phyloP scores from a whole-genome alignment of 345 rosid species.

The Corymbia maculata region DNA sequence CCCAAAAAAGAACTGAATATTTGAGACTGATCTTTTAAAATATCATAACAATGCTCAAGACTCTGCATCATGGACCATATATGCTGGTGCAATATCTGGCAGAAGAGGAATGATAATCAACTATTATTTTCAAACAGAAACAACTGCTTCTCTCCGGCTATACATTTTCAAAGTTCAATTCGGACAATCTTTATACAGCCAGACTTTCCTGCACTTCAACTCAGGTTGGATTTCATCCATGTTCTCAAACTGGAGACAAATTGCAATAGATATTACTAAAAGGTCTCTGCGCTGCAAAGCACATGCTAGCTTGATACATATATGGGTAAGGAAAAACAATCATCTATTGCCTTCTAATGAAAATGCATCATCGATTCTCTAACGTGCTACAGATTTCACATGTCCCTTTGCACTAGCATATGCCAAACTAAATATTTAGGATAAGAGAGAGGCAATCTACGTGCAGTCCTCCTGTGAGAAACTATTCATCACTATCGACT shows the following conservation, averaged over 20 bases:
- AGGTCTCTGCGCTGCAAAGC: background rate
- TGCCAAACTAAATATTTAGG: no score
- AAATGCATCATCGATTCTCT: background rate
- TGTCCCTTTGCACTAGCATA: no score
- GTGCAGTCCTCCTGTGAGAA: no score
- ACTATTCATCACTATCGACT: no score
- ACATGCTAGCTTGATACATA: background rate
- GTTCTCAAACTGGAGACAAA: no score
- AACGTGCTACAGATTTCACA: background rate
- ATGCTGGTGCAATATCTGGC: background rate
- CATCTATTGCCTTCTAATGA: background rate
- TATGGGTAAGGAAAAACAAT: background rate
- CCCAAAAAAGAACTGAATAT: background rate
- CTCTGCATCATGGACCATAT: background rate
- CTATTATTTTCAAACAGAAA: background rate
- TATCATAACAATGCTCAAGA: background rate
- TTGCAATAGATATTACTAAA: no score
- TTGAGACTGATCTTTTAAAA: background rate
- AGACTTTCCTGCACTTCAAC: no score
- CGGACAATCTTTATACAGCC: no score
- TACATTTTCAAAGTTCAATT: background rate
- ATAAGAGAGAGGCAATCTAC: background rate
- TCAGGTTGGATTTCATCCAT: no score
- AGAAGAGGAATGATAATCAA: background rate
- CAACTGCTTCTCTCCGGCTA: background rate